phyloP scores from a whole-genome alignment of 129 eudicot species.

The Flaveria robusta region DNA sequence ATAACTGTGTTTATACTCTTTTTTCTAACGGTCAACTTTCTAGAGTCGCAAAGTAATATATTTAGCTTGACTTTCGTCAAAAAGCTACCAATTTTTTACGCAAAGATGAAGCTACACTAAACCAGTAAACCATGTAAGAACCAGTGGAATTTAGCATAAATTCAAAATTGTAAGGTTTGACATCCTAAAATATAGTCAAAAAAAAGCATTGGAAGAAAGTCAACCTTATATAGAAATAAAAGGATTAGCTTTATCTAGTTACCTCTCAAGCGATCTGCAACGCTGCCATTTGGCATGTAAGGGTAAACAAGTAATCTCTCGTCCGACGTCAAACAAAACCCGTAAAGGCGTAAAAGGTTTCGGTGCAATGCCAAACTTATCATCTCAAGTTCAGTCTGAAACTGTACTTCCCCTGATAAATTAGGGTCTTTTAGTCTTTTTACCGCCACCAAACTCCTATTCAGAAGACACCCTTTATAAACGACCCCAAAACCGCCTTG shows the following conservation, averaged over 20 bases:
- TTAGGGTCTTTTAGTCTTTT: conserved; percentile 86
- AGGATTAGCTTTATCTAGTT: conserved; percentile 14
- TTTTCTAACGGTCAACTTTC: conserved; percentile 10
- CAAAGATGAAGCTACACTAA: neutral
- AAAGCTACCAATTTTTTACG: neutral
- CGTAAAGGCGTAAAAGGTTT: conserved; percentile 84
- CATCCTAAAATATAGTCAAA: neutral
- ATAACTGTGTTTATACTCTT: neutral
- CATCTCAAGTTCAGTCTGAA: conserved; percentile 97
- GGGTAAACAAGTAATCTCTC: conserved; percentile 95
- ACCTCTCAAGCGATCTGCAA: conserved; percentile 97
- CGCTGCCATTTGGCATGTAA: conserved; percentile 98
- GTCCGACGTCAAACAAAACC: conserved; percentile 87
- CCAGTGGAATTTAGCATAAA: neutral
- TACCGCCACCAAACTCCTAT: conserved; percentile 82
- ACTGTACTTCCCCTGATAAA: conserved; percentile 91
- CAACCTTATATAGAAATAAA: conserved; percentile 9
- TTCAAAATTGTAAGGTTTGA: neutral
- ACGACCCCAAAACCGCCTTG: conserved; percentile 97
- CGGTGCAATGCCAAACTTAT: conserved; percentile 90
- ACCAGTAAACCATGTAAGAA: neutral
- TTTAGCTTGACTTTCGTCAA: neutral
- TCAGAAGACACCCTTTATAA: conserved; percentile 77
- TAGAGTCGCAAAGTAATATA: neutral
- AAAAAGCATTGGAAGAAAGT: neutral